Conservation (phyloP, 108 stramenopile genomes). For the Discostella pseudostelligera region DNA sequence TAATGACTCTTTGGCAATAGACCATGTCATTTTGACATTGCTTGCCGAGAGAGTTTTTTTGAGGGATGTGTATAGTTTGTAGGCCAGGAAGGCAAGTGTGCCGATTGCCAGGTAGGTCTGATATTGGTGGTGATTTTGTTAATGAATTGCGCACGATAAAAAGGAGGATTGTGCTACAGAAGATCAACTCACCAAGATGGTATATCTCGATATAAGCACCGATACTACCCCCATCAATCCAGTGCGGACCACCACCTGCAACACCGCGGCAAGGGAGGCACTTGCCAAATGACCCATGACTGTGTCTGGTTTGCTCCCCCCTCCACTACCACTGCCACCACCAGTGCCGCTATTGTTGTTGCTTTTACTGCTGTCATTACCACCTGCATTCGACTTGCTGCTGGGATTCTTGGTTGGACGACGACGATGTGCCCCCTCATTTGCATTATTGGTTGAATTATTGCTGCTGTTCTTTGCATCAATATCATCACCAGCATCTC, state of each 20-base stretch:
- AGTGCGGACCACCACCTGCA: conserved; percentile 77
- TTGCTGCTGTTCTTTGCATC: conserved; percentile 16
- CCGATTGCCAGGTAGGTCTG: conserved; percentile 52
- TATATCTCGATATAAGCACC: conserved; percentile 60
- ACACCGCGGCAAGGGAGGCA: conserved; percentile 58
- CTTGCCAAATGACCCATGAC: conserved; percentile 77
- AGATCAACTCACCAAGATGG: conserved; percentile 29
- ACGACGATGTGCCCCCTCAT: too few species aligned
- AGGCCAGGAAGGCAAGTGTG: conserved; percentile 57
- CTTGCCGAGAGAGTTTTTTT: conserved; percentile 3
- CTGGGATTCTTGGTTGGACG: background rate
- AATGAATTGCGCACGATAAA: too few species aligned
- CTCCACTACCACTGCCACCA: conserved; percentile 13
- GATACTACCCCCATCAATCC: conserved; percentile 68
- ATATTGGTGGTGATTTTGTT: too few species aligned
- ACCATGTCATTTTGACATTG: conserved; percentile 2
- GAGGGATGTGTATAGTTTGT: conserved; percentile 44
- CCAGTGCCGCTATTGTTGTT: background rate
- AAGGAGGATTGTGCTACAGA: too few species aligned
- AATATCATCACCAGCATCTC: conserved; percentile 1
- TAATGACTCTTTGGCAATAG: conserved; percentile 39
- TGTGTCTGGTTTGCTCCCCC: conserved; percentile 38
- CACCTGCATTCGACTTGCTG: background rate
- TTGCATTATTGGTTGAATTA: background rate
- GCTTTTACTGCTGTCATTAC: background rate